Base-by-base conservation (phyloP, 1,284 basidiomycete species). In the Inonotus obliquus region DNA sequence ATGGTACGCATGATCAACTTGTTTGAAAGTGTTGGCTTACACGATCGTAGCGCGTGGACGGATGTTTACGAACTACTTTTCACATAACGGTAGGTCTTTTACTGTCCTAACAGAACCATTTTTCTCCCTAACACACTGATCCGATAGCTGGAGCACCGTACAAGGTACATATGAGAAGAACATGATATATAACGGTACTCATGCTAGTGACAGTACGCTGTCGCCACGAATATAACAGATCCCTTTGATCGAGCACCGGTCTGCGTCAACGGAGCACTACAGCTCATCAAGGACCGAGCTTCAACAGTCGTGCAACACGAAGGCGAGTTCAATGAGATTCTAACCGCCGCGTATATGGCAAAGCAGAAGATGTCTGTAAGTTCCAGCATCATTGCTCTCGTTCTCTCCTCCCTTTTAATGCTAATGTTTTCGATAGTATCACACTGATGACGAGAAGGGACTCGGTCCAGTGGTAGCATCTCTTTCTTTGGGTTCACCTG, bases 341-440 rank as follows among this genome's bases (percentile, higher is more conserved):
- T 92, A 35, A 90, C 84, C 62, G 88, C 86, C 39, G 89, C 86
- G 1, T 92, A 92, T 67, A 89, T 92, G 86, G 86, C 89, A 68
- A 79, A 81, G 62, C 90, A 92, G 71, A 87, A 80, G 69, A 92
- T 92, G 90, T 81, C 87, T 58, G 89, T 90, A 69, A 69, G 85
- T 75, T 19, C 19, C 52, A 47, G 17, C 54, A n/a, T 58, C 17
- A n/a, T 53, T 48, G 5, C 7, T 17, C n/a, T 7, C 17, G 5
- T 44, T 2, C 17, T 17, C n/a, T 21, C 41, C 41, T 17, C 19
- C 19, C 41, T 17, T 44, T 44, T 14, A 11, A n/a, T 4, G 7
- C n/a, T 2, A n/a, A 35, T 25, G 21, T n/a, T n/a, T n/a, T n/a
- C n/a, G 63, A 38, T 57, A 89, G 88, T 91, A 88, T 69, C 90